A percentile compares a stretch with the other conserved stretches of the same genome.
These are phyloP conservation scores for Eimeria acervulina DNA, from an alignment of 169 alveolate species.

Conservation along the genomic window DNA sequence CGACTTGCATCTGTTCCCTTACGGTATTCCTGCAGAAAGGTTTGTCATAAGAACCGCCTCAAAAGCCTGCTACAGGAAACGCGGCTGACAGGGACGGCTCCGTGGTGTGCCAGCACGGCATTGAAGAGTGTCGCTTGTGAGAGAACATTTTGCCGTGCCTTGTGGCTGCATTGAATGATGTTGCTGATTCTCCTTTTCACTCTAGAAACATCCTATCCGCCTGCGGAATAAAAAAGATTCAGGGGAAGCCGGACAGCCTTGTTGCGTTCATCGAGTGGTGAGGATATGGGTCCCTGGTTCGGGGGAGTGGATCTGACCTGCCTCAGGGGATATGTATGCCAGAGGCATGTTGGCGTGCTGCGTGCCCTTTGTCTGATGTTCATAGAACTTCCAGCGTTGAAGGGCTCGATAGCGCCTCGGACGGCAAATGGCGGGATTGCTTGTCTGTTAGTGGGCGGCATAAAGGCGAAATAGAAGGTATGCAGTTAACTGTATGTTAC, in stretches of 20 bases:
- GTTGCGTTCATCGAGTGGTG: conserved; percentile 57
- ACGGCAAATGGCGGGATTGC: conserved; percentile 41
- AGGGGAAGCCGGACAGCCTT: conserved; percentile 38
- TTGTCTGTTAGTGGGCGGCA: conserved; percentile 13
- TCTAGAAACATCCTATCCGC: conserved; percentile 37
- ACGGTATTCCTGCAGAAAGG: conserved; percentile 16
- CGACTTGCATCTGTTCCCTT: conserved; percentile 41
- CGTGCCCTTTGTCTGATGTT: too few species aligned
- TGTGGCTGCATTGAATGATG: not conserved
- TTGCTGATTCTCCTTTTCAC: not conserved
- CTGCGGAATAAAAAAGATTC: conserved; percentile 46
- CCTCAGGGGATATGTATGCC: not conserved
- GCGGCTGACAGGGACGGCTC: conserved; percentile 29
- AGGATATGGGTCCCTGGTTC: not conserved
- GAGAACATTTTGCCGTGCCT: not conserved
- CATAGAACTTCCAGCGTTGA: conserved; percentile 11
- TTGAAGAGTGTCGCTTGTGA: conserved; percentile 40
- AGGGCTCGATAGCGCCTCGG: conserved; percentile 17
- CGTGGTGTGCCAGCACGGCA: conserved; percentile 62
- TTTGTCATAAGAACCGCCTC: not conserved
- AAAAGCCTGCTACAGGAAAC: not conserved
- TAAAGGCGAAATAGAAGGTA: conserved; percentile 36
- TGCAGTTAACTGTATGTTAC: not conserved
- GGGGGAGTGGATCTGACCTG: not conserved
- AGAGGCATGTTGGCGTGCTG: too few species aligned